phyloP scores from a whole-genome alignment of 2,329 filamentous ascomycete genomes.

The Epichloe brachyelytri region DNA sequence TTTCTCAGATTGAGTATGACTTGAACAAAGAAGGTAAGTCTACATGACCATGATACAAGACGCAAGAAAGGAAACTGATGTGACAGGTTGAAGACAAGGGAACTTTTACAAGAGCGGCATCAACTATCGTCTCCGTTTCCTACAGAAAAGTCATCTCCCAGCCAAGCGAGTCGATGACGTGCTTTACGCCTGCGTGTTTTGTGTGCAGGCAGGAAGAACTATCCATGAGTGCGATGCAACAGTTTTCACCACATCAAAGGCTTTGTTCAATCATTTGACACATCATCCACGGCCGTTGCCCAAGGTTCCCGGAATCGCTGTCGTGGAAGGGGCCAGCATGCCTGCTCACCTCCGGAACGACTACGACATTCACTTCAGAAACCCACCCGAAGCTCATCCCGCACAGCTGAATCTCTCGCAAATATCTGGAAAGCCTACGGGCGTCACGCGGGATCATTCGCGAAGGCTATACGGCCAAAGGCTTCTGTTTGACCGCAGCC shows the following conservation, averaged over 20 bases:
- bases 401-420: slow-evolving; percentile 28
- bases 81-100: slow-evolving; percentile 15
- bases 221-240: slow-evolving; percentile 42
- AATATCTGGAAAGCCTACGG: slow-evolving; percentile 30
- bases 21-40: slow-evolving; percentile 31
- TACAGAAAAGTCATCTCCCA: slow-evolving; percentile 42
- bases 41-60: not conserved
- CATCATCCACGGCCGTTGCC: slow-evolving; percentile 42
- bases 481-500: slow-evolving; percentile 30
- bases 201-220: slow-evolving; percentile 35
- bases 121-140: slow-evolving; percentile 38
- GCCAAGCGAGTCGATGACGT: slow-evolving; percentile 38
- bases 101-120: slow-evolving; percentile 34
- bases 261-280: slow-evolving; percentile 39
- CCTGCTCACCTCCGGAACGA: slow-evolving; percentile 31
- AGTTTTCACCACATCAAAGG: slow-evolving; percentile 40
- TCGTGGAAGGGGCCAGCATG: slow-evolving; percentile 31
- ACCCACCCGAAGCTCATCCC: slow-evolving; percentile 27
- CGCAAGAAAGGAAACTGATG: not conserved
- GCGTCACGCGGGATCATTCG: slow-evolving; percentile 32
- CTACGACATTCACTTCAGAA: slow-evolving; percentile 38
- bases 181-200: slow-evolving; percentile 42
- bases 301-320: slow-evolving; percentile 31
- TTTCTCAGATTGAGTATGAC: slow-evolving; percentile 38
- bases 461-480: slow-evolving; percentile 33